phyloP scores from a whole-genome alignment of 1,284 basidiomycete genomes.

The Butyriboletus appendiculatus region DNA sequence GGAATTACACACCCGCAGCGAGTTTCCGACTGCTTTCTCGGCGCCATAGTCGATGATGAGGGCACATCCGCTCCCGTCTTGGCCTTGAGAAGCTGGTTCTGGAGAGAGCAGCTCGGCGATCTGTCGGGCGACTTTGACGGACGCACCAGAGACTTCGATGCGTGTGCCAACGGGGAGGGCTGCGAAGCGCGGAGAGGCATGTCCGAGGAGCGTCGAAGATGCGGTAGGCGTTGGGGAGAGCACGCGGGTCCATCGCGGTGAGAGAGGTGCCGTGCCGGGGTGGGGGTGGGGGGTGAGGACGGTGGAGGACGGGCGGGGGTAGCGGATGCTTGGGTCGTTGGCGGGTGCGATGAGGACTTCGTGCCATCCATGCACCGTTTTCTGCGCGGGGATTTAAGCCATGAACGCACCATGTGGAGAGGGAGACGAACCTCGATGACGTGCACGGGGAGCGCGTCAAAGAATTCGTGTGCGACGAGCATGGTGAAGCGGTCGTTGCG shows the following conservation, averaged over 20 bases:
- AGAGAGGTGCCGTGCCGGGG: neutral
- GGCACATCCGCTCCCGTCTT: constrained; percentile 63
- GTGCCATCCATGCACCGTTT: constrained; percentile 79
- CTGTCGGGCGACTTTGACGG: constrained; percentile 66
- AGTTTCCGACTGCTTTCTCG: constrained; percentile 68
- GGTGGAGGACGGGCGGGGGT: constrained; percentile 25
- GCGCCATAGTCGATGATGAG: constrained; percentile 93
- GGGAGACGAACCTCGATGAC: constrained; percentile 70
- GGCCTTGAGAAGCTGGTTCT: neutral
- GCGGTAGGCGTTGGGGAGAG: constrained; percentile 67
- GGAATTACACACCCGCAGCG: constrained; percentile 68
- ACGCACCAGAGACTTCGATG: constrained; percentile 77
- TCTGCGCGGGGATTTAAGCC: constrained; percentile 43
- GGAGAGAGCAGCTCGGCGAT: constrained; percentile 57
- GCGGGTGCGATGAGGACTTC: constrained; percentile 77
- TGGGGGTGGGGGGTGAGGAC: neutral
- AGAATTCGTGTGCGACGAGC: constrained; percentile 95
- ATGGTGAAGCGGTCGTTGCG: constrained; percentile 74
- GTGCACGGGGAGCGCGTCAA: constrained; percentile 95
- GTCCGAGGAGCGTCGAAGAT: constrained; percentile 64
- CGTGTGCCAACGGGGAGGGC: constrained; percentile 65
- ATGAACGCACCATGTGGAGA: too few species aligned
- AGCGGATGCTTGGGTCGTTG: constrained; percentile 31
- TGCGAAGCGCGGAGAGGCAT: constrained; percentile 71
- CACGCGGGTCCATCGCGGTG: constrained; percentile 61